A percentile compares a stretch with the other conserved stretches of the same genome.
Conservation (phyloP, 371 early-diverging fungal species). For the Apophysomyces sp. region DNA sequence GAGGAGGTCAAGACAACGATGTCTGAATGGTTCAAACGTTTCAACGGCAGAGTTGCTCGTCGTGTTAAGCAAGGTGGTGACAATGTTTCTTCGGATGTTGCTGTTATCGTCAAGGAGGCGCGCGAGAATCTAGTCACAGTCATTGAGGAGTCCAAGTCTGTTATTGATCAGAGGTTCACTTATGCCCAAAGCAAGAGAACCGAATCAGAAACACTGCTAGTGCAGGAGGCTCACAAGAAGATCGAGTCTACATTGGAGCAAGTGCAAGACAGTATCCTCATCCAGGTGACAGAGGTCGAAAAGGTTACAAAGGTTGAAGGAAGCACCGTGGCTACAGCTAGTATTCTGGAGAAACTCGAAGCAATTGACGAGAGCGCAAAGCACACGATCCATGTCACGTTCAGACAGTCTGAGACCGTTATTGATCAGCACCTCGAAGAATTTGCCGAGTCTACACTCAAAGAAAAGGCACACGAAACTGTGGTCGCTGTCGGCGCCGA, state of each 20-base stretch:
- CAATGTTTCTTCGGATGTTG: slow-evolving; percentile 5
- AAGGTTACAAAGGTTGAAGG: slow-evolving; percentile 4
- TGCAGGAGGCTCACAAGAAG: slow-evolving; percentile 22
- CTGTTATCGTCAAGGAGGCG: slow-evolving; percentile 8
- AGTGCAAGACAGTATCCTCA: slow-evolving; percentile 17
- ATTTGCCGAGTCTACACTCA: neutral
- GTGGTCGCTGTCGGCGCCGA: neutral
- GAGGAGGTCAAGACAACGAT: slow-evolving; percentile 8
- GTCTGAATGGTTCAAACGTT: slow-evolving; percentile 6
- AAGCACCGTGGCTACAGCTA: neutral
- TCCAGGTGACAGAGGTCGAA: slow-evolving; percentile 24
- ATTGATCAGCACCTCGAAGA: neutral
- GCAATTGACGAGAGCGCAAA: neutral
- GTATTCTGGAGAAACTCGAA: neutral
- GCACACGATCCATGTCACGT: neutral
- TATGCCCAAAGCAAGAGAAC: neutral
- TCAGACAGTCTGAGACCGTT: neutral
- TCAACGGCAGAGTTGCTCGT: slow-evolving; percentile 10
- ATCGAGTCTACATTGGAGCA: slow-evolving; percentile 18
- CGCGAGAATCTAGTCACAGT: slow-evolving; percentile 5
- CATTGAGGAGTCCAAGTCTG: slow-evolving; percentile 6
- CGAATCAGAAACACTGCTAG: slow-evolving; percentile 9
- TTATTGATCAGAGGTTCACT: neutral
- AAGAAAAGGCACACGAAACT: neutral
- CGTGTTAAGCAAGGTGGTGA: slow-evolving; percentile 14